Evolutionary conservation across 2,329 filamentous ascomycete species (phyloP).

Genomic region (Diaporthe citriasiana): DNA sequence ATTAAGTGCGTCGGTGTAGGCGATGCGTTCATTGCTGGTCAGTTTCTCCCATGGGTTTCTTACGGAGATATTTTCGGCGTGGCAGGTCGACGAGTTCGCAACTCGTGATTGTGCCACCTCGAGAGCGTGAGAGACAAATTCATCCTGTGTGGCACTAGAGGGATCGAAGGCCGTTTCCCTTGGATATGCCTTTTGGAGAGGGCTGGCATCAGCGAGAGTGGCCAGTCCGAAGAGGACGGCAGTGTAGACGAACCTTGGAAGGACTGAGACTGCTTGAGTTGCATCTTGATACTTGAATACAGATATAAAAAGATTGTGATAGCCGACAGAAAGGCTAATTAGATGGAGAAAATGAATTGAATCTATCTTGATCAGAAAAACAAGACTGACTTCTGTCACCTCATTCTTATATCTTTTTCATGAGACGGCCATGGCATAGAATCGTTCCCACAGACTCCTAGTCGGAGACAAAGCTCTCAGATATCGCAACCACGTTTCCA

Average conservation of each 20-base stretch:
- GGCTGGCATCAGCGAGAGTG: background rate
- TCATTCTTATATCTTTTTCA: background rate
- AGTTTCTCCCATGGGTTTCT: conserved; percentile 21
- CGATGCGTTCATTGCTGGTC: conserved; percentile 18
- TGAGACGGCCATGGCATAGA: background rate
- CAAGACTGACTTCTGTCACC: background rate
- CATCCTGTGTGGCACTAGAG: conserved; percentile 7
- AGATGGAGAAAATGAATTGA: too few relatives aligned
- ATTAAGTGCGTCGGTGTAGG: conserved; percentile 54
- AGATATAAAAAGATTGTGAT: background rate
- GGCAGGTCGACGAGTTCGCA: conserved; percentile 19
- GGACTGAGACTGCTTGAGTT: background rate
- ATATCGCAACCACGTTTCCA: background rate
- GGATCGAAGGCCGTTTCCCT: conserved; percentile 2
- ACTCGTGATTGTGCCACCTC: conserved; percentile 8
- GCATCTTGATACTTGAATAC: background rate
- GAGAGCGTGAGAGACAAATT: conserved; percentile 13
- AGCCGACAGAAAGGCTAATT: background rate
- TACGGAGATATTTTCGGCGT: background rate
- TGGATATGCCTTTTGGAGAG: background rate
- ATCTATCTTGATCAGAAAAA: background rate
- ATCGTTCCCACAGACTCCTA: background rate
- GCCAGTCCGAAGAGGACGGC: conserved; percentile 16
- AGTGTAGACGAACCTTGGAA: background rate
- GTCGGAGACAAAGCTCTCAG: background rate